Base-by-base conservation (phyloP, 257 asterid genomes). In the Leonotis leonurus region DNA sequence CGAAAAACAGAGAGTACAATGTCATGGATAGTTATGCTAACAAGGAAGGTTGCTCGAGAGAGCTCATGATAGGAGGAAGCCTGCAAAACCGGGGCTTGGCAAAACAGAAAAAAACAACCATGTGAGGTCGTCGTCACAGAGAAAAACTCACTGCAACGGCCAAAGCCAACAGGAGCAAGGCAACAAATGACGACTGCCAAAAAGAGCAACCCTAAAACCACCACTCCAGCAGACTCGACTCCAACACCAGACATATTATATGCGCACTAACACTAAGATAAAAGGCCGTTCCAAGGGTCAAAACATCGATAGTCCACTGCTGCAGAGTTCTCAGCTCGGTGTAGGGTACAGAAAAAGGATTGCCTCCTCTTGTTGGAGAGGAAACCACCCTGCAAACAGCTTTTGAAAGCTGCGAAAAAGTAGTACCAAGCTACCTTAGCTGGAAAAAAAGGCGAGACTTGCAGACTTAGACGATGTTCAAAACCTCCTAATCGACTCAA, bases 1-100 rank as follows among this genome's bases (percentile, higher is more conserved):
- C 3, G 16, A 49, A 33, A n/a, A 65, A 21, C 55, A 5, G 26
- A 37, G 33, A 49, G 18, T 13, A 35, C 21, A 40, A 39, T 41
- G 21, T 9, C 16, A 13, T 1, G 40, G 56, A 52, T 21, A 26
- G 37, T 50, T 58, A 72, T 65, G 59, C 53, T 65, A 59, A 64
- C 62, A 51, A 60, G n/a, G 49, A 79, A 64, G 82, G 78, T 62
- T 68, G 84, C 82, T 33, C n/a, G 21, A 48, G 75, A 72, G 80
- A 74, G 81, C 62, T 67, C n/a, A n/a, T n/a, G n/a, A n/a, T n/a
- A n/a, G n/a, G n/a, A 46, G 60, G 69, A 62, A 39, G 65, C 93
- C 84, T 77, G 92, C 82, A 83, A 83, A 81, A 85, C 83, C 69
- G 68, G 78, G 85, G 78, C 80, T 73, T 77, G 71, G 86, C 52